Evolutionary conservation across 2,329 filamentous ascomycete genomes (phyloP).

Genomic region (Fonsecaea nubica): DNA sequence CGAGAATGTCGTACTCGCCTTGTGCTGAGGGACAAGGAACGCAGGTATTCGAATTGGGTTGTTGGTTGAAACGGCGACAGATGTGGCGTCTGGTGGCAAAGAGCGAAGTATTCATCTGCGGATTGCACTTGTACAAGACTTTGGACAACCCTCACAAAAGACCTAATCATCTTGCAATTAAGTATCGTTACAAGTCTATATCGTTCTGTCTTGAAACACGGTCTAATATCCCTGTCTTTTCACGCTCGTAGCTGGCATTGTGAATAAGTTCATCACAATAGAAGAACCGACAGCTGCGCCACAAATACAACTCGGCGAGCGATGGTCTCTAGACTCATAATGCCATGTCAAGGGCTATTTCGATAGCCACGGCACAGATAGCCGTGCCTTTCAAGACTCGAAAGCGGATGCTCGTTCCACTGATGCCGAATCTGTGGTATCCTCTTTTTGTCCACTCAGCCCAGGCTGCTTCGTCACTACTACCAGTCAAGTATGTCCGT

Average conservation of each 20-base stretch:
- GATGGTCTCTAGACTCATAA: too few relatives aligned
- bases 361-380: too few relatives aligned
- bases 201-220: not conserved
- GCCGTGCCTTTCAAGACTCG: too few relatives aligned
- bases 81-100: not conserved
- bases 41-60: not conserved
- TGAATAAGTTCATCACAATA: too few relatives aligned
- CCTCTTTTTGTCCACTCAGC: not conserved
- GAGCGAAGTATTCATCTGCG: not conserved
- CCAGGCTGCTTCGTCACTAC: not conserved
- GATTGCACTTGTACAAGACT: constrained; percentile 1
- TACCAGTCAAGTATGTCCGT: not conserved
- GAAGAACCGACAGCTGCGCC: too few relatives aligned
- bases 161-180: not conserved
- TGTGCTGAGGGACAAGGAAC: not conserved
- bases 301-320: too few relatives aligned
- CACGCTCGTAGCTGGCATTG: not conserved
- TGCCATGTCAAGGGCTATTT: too few relatives aligned
- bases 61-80: not conserved
- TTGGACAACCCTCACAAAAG: not conserved
- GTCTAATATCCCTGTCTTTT: not conserved
- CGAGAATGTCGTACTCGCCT: not conserved
- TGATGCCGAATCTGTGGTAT: too few relatives aligned
- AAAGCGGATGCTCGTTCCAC: too few relatives aligned
- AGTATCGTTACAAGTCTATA: not conserved